Evolutionary conservation across 2,329 filamentous ascomycete species (phyloP), one percentile per base, ranked within the genome.

Genomic region (Colletotrichum lentis): DNA sequence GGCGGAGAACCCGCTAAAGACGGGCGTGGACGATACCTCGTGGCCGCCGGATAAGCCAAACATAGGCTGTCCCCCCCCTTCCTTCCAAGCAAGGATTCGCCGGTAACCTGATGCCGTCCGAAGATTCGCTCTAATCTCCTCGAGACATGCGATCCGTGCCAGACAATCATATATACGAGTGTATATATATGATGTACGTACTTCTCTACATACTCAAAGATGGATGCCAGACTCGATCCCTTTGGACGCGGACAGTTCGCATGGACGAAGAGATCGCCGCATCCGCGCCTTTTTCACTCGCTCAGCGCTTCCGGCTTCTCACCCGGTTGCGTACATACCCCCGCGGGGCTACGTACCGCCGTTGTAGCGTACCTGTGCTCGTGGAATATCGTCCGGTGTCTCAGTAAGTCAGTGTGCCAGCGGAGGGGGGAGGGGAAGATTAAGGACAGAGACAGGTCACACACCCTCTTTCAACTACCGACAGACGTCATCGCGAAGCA

Each of bases 401-500:
- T 18, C 46, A 53, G 24, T 31, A 44, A 53, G 22, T 54, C 24
- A 20, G 53, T 24, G 7, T 31, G 27, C 27, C 7, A 31, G 27
- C 27, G 27, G 7, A 31, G 31, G 31, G 8, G 31, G 31, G 31
- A 8, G 31, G 31, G 8, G 2, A 7, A 31, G 24, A 35, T 18
- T 22, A 35, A 46, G 27, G 47, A 14, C 12, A 6, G 37, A 52
- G 10, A 10, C 47, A 18, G 50, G 55, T 43, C 22, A 44, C 62
- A 69, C 66, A 69, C 66, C 66, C 62, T 69, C 62, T 61, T 61
- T 60, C 27, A 12, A n/a, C 49, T 3, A 20, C 24, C 20, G 18
- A 46, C 47, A 55, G 62, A 69, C 66, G 66, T 69, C 66, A 69
- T 69, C 56, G 55, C 62, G 50, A 65, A 60, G 53, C 39, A 27